These are phyloP conservation scores for Auricularia heimuer DNA, from an alignment of 768 basidiomycete genomes.

Conservation along the genomic window DNA sequence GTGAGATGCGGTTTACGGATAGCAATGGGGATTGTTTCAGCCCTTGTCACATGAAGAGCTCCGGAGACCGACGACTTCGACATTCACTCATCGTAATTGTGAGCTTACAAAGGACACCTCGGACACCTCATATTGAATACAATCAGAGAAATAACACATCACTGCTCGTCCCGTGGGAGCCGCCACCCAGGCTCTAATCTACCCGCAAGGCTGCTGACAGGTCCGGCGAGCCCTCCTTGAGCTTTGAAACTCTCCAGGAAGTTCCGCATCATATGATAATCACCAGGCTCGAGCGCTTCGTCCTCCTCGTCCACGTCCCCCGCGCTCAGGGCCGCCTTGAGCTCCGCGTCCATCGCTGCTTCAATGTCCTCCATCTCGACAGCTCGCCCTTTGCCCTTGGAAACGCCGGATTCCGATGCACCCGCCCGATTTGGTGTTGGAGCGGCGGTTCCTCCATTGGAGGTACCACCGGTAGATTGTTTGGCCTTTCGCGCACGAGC, in stretches of 20 bases:
- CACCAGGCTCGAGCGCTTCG: constrained; percentile 40
- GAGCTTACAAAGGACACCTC: neutral
- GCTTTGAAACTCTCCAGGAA: constrained; percentile 94
- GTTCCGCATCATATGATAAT: constrained; percentile 92
- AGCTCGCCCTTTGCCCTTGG: constrained; percentile 37
- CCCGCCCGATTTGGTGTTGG: constrained; percentile 14
- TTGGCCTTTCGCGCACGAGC: constrained; percentile 31
- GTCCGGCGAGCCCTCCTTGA: constrained; percentile 82
- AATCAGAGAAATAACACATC: neutral
- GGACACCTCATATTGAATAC: neutral
- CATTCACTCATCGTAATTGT: no score
- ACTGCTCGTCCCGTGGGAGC: constrained; percentile 54
- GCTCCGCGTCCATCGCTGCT: constrained; percentile 82
- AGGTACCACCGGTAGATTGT: neutral
- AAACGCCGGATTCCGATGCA: constrained; percentile 14
- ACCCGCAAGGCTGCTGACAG: constrained; percentile 83
- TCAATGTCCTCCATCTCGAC: constrained; percentile 50
- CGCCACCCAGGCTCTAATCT: constrained; percentile 67
- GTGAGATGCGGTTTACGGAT: no score
- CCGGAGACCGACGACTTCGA: no score
- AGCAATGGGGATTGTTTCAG: no score
- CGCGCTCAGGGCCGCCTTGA: constrained; percentile 43
- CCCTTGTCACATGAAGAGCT: no score
- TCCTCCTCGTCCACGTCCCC: constrained; percentile 47
- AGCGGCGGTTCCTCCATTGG: neutral